These are phyloP conservation scores for Durio zibethinus DNA, from an alignment of 345 rosid genomes.

Conservation along the genomic window DNA sequence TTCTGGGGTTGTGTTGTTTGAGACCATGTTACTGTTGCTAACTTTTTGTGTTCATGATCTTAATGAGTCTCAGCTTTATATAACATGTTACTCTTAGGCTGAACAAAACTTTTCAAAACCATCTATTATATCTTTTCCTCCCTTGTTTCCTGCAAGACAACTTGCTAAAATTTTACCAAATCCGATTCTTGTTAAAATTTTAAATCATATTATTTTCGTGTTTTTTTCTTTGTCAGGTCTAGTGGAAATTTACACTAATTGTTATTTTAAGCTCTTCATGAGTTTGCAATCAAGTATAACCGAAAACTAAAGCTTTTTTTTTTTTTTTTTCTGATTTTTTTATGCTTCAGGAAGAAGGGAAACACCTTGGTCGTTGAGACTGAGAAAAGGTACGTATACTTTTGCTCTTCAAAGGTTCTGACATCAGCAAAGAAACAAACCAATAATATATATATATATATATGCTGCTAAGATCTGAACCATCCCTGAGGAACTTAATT, in stretches of 20 bases:
- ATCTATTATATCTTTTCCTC: background rate
- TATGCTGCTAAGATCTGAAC: background rate
- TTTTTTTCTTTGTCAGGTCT: too few relatives aligned
- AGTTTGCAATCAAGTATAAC: background rate
- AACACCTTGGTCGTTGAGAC: conserved; percentile 61
- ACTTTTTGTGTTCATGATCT: background rate
- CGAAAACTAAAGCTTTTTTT: background rate
- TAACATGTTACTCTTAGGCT: background rate
- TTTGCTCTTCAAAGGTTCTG: background rate
- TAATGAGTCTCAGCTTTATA: background rate
- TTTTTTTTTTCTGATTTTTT: background rate
- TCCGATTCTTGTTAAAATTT: too few relatives aligned
- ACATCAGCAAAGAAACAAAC: background rate
- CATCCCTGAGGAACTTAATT: background rate
- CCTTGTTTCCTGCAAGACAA: background rate
- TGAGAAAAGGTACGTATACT: conserved; percentile 48
- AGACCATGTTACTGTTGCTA: background rate
- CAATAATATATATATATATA: too few relatives aligned
- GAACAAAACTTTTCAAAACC: background rate
- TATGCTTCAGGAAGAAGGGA: conserved; percentile 62
- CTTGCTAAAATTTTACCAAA: background rate
- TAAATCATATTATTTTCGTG: too few relatives aligned
- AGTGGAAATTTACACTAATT: too few relatives aligned
- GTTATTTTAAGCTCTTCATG: background rate
- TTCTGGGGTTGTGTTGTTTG: background rate